phyloP scores from a whole-genome alignment of 1,284 basidiomycete species.

The Sporisorium iseilematis-ciliati region DNA sequence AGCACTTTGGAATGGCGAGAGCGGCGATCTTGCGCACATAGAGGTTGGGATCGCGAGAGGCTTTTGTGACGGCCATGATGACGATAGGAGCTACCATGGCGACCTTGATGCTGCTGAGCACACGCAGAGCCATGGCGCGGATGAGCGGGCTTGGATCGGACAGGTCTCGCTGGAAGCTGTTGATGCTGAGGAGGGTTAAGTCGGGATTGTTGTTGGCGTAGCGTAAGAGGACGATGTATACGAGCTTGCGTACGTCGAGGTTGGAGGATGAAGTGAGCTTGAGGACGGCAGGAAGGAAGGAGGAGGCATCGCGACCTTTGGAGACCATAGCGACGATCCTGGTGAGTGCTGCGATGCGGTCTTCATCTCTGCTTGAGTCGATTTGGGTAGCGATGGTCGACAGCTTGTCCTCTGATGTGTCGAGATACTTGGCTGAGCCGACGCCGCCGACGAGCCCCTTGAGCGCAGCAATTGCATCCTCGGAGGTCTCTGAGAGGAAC shows the following conservation, averaged over 20 bases:
- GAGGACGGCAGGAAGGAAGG: constrained; percentile 74
- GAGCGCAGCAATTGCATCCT: constrained; percentile 65
- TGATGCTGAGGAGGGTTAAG: constrained; percentile 94
- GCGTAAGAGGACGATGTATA: constrained; percentile 95
- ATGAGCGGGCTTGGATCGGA: constrained; percentile 87
- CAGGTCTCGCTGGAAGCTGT: constrained; percentile 98
- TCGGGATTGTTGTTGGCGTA: constrained; percentile 83
- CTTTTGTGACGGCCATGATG: constrained; percentile 89
- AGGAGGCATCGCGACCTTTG: constrained; percentile 89
- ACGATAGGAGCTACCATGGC: constrained; percentile 88
- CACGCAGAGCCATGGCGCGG: constrained; percentile 92
- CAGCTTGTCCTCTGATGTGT: constrained; percentile 59
- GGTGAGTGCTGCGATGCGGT: constrained; percentile 62
- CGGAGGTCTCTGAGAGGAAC: constrained; percentile 65
- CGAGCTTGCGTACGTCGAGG: constrained; percentile 94
- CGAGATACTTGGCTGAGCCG: constrained; percentile 61
- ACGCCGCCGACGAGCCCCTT: constrained; percentile 61
- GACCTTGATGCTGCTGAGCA: constrained; percentile 89
- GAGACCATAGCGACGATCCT: constrained; percentile 77
- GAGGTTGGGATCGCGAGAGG: constrained; percentile 87
- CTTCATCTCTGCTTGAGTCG: constrained; percentile 60
- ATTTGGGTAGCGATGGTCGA: constrained; percentile 57
- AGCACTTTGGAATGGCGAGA: constrained; percentile 82
- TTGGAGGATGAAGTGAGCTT: constrained; percentile 68
- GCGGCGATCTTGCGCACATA: constrained; percentile 94